phyloP scores from a whole-genome alignment of 345 rosid species.

The Sonneratia alba region DNA sequence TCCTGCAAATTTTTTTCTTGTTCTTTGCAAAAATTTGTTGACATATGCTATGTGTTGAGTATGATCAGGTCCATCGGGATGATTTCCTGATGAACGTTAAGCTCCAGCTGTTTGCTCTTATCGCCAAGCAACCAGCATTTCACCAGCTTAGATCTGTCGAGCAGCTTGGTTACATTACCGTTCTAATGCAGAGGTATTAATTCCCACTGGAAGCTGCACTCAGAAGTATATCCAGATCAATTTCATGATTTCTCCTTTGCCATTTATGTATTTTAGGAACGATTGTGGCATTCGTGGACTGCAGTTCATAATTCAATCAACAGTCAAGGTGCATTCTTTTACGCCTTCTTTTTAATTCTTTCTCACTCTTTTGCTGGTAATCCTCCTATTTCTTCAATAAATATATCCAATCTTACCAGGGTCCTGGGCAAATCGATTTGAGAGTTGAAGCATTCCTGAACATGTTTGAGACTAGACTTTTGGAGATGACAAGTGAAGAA shows the following conservation, averaged over 20 bases:
- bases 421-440: constrained; percentile 65
- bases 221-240: neutral
- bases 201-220: neutral
- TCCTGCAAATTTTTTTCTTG: constrained; percentile 6
- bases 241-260: neutral
- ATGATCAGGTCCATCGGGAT: constrained; percentile 65
- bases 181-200: constrained; percentile 54
- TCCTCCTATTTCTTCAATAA: neutral
- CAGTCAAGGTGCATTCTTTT: constrained; percentile 44
- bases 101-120: constrained; percentile 69
- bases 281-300: constrained; percentile 67
- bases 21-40: neutral
- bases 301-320: constrained; percentile 79
- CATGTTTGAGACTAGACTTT: constrained; percentile 53
- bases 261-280: constrained; percentile 32
- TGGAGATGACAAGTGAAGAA: constrained; percentile 66
- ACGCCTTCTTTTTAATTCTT: neutral
- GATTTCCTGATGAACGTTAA: constrained; percentile 63
- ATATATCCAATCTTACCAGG: constrained; percentile 26
- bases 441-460: constrained; percentile 72
- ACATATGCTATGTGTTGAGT: neutral
- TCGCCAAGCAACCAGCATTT: constrained; percentile 83
- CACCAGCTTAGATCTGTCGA: constrained; percentile 96
- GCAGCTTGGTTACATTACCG: constrained; percentile 88
- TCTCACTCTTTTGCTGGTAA: neutral